These are phyloP conservation scores for Picea sitchensis DNA, from an alignment of 75 land plant species.

Conservation along the genomic window DNA sequence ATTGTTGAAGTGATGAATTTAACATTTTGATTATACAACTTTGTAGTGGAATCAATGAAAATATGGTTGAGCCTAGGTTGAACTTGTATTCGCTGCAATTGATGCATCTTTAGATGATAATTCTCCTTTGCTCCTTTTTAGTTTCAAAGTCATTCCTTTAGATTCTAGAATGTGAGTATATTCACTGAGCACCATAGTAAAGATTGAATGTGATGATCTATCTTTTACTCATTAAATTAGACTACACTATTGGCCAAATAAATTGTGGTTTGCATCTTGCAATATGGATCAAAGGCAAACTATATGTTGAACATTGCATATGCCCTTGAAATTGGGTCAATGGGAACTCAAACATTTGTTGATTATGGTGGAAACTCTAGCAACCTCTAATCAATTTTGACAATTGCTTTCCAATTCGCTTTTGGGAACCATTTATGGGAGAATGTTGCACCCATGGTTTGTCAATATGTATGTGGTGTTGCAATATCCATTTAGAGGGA, in stretches of 20 bases:
- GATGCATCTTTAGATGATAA: conserved; percentile 87
- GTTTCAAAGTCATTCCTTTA: conserved; percentile 85
- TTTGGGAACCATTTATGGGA: conserved; percentile 75
- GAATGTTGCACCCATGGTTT: conserved; percentile 74
- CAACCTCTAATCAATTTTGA: conserved; percentile 65
- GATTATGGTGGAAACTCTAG: conserved; percentile 22
- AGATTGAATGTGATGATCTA: not conserved
- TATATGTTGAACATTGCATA: conserved; percentile 87
- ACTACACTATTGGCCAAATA: not conserved
- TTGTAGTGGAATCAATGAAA: conserved; percentile 81
- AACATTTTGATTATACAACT: conserved; percentile 34
- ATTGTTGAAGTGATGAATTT: not conserved
- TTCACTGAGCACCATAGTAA: not conserved
- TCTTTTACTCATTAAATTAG: not conserved
- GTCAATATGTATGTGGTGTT: conserved; percentile 83
- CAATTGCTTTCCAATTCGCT: conserved; percentile 82
- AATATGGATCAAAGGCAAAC: conserved; percentile 63
- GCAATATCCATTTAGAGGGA: conserved; percentile 84
- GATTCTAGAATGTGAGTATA: conserved; percentile 43
- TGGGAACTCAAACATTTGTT: conserved; percentile 32
- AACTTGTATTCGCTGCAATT: conserved; percentile 78
- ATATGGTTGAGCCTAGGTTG: conserved; percentile 69
- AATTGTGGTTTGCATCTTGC: conserved; percentile 21
- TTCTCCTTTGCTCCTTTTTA: conserved; percentile 81
- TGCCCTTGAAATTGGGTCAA: conserved; percentile 66